These are phyloP conservation scores for Beauveria pseudobassiana DNA, from an alignment of 2,329 filamentous ascomycete species.

Conservation along the genomic window DNA sequence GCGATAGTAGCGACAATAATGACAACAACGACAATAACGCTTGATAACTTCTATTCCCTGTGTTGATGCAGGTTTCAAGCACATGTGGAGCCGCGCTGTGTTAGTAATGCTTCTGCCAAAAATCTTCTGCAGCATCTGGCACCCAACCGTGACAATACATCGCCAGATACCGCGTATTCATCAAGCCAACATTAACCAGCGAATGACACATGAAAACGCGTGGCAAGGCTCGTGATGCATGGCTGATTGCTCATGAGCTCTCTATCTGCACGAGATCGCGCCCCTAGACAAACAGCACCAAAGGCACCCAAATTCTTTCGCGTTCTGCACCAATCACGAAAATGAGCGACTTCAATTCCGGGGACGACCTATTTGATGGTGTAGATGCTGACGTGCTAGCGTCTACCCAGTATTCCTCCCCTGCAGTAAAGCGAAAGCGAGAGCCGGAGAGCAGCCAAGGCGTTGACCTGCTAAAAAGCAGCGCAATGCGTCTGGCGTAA, in stretches of 20 bases:
- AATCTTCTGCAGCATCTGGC: no score
- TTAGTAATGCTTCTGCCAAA: no score
- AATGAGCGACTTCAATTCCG: slow-evolving; percentile 19
- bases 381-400: slow-evolving; percentile 14
- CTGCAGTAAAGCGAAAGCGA: not conserved
- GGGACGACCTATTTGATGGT: slow-evolving; percentile 20
- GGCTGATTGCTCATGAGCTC: not conserved
- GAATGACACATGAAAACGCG: not conserved
- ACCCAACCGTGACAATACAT: not conserved
- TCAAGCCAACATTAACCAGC: not conserved
- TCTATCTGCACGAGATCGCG: not conserved
- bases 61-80: no score
- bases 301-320: not conserved
- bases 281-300: not conserved
- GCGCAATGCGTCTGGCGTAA: not conserved
- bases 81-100: no score
- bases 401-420: not conserved
- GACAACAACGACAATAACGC: no score
- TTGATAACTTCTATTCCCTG: no score
- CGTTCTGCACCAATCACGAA: not conserved
- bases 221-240: not conserved
- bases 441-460: not conserved
- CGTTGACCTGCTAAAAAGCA: not conserved
- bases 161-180: not conserved
- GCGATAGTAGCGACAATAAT: no score